Evolutionary conservation across 805 yeast species (phyloP).

Genomic region (Lipomyces orientalis): DNA sequence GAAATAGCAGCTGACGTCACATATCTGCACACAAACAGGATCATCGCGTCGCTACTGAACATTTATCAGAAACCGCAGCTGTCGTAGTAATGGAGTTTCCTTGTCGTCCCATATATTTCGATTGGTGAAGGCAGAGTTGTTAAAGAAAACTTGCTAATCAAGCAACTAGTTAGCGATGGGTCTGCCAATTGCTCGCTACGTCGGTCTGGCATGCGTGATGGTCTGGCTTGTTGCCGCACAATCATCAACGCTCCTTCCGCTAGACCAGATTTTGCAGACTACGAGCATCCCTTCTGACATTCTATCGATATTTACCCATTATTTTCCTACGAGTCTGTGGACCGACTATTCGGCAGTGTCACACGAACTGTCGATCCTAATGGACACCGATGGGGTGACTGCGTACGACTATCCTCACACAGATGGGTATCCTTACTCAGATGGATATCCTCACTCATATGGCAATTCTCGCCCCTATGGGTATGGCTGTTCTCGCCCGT

Average conservation of each 20-base stretch:
- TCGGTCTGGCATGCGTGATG: not conserved
- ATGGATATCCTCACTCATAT: too few species aligned
- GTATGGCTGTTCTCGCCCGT: not conserved
- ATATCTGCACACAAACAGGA: not conserved
- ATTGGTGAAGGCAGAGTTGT: not conserved
- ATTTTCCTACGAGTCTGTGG: conserved; percentile 28
- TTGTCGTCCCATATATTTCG: not conserved
- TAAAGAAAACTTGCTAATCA: not conserved
- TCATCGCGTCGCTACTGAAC: not conserved
- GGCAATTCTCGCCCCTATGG: too few species aligned
- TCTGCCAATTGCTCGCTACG: too few species aligned
- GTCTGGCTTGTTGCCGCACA: not conserved
- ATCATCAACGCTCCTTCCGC: conserved; percentile 11
- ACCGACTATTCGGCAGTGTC: conserved; percentile 20
- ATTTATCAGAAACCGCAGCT: not conserved
- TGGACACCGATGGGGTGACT: conserved; percentile 20
- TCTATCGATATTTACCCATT: conserved; percentile 25
- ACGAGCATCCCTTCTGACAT: conserved; percentile 22
- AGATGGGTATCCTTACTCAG: not conserved
- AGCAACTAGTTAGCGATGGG: too few species aligned
- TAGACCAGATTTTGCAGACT: conserved; percentile 12
- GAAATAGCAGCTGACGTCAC: not conserved
- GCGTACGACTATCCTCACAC: not conserved
- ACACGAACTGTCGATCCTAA: conserved; percentile 13
- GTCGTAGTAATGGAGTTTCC: not conserved